phyloP scores from a whole-genome alignment of 768 basidiomycete species.

The Sarcomyxa edulis region DNA sequence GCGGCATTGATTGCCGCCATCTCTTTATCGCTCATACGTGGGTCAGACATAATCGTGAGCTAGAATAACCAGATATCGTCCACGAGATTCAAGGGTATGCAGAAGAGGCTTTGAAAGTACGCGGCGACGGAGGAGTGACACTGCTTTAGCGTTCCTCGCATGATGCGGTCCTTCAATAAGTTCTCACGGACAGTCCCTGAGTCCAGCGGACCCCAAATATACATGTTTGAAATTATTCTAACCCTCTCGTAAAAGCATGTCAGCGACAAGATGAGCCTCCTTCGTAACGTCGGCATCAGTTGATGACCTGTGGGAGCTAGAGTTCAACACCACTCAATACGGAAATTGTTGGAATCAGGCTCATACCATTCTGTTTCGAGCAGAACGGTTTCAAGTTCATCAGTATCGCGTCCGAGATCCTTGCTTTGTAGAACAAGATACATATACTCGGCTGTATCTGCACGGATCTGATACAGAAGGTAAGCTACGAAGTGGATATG shows the following conservation, averaged over 20 bases:
- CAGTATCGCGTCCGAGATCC: slow-evolving; percentile 61
- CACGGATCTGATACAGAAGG: slow-evolving; percentile 52
- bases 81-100: too few relatives aligned
- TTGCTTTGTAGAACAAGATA: slow-evolving; percentile 72
- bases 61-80: too few relatives aligned
- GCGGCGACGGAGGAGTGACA: too few relatives aligned
- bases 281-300: slow-evolving; percentile 3
- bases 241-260: neutral
- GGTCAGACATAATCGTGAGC: slow-evolving; percentile 19
- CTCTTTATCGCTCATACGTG: slow-evolving; percentile 67
- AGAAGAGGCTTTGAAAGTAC: too few relatives aligned
- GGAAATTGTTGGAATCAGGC: neutral
- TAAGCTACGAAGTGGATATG: slow-evolving; percentile 7
- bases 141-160: too few relatives aligned
- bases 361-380: slow-evolving; percentile 81
- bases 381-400: slow-evolving; percentile 61
- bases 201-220: too few relatives aligned
- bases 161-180: too few relatives aligned
- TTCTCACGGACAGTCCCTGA: too few relatives aligned
- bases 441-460: slow-evolving; percentile 76
- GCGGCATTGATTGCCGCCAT: slow-evolving; percentile 81
- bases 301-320: slow-evolving; percentile 40
- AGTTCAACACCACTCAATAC: neutral
- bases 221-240: too few relatives aligned
- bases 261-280: neutral